Base-by-base conservation (phyloP, 1,284 basidiomycete genomes). In the Microbotryum saponariae region DNA sequence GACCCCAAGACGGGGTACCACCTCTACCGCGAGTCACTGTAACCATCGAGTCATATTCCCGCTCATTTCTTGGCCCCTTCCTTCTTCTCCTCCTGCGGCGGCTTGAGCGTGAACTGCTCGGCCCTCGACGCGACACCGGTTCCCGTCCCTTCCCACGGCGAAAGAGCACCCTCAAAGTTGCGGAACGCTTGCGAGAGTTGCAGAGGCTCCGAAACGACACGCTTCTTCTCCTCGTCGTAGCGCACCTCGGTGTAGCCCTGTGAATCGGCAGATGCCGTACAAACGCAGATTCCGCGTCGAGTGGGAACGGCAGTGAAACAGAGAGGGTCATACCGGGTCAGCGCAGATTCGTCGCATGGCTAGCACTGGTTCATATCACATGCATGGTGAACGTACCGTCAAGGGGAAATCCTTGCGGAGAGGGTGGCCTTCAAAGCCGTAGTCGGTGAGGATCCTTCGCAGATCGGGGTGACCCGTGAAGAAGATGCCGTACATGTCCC, bases 111-210 rank as follows among this genome's bases (percentile, higher is more conserved):
- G 70, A 75, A 78, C 23, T 74, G 69, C 58, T 78, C 75, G 16
- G 79, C 83, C 66, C 80, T 82, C 29, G 86, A 82, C 62, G 82
- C 81, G 12, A 84, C 84, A 52, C 94, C 94, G 31, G 88, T 81
- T 55, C 96, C 96, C 54, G 91, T 84, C 78, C 94, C 93, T 76
- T 98, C 96, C 96, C 96, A 99, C 42, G 96, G 93, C 37, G 64
- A 67, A 12, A 61, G 70, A 27, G 65, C 65, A 10, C 63, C 85
- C 73, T 92, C 91, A 75, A 97, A 97, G 82, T 97, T 97, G 61
- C 94, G 85, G 86, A 96, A 98, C 50, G 94, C 94, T 77, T 98
- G 96, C 10, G 93, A 93, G 69, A 99, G 83, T 76, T 99, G 96
- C 60, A 98, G 80, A 31, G 96, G 96, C 76, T 99, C 96, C 73